Evolutionary conservation across 768 basidiomycete genomes (phyloP).

Genomic region (Mycena kentingensis): DNA sequence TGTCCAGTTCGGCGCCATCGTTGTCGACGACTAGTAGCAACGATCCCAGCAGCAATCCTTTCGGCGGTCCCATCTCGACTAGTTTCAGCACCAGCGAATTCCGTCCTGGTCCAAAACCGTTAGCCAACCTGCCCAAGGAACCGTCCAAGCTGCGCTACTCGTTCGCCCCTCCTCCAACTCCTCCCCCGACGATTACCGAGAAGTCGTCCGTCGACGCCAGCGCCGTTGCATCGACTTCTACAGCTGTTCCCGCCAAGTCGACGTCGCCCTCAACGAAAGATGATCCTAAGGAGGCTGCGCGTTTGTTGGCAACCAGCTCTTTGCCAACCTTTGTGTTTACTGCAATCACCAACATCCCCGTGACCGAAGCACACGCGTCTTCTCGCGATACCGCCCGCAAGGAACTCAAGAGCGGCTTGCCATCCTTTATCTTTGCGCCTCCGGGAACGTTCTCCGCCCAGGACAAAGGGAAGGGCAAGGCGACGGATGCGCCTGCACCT

Average conservation of each 20-base stretch:
- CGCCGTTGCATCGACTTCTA: constrained; percentile 14
- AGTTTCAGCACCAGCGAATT: constrained; percentile 21
- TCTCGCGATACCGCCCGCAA: constrained; percentile 41
- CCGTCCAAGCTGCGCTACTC: constrained; percentile 74
- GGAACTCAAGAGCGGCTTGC: constrained; percentile 46
- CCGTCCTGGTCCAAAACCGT: constrained; percentile 23
- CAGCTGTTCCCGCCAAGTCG: not conserved
- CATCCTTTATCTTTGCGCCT: constrained; percentile 41
- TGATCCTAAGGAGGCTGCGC: constrained; percentile 35
- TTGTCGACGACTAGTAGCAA: not conserved
- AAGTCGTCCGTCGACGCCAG: constrained; percentile 16
- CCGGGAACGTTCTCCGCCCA: not conserved
- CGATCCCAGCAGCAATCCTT: not conserved
- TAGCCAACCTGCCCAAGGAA: constrained; percentile 60
- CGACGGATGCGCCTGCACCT: constrained; percentile 4
- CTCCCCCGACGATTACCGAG: constrained; percentile 22
- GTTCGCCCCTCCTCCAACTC: constrained; percentile 31
- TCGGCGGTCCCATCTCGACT: not conserved
- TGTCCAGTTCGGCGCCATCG: constrained; percentile 6
- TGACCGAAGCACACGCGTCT: constrained; percentile 27
- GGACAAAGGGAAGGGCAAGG: constrained; percentile 16
- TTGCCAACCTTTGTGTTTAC: constrained; percentile 43
- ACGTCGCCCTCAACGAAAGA: not conserved
- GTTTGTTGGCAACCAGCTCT: constrained; percentile 28
- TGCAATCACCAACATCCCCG: constrained; percentile 25